Base-by-base conservation (phyloP, 805 yeast species). In the Metschnikowia lachancei region DNA sequence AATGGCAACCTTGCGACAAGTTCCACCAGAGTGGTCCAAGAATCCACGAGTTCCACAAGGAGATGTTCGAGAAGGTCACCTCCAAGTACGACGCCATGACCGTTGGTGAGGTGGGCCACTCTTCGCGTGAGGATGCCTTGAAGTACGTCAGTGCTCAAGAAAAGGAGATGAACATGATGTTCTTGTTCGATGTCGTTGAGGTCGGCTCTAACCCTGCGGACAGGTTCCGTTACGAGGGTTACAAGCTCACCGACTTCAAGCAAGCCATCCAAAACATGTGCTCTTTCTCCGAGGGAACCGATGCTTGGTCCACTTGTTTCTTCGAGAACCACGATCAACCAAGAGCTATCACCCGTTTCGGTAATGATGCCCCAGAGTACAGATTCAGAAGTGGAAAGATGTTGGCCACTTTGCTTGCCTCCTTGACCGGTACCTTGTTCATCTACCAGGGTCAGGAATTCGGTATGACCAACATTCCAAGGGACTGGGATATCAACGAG, bases 401-500 rank as follows among this genome's bases (percentile, higher is more conserved):
- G 57, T 57, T 80, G 50, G 69, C 80, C 14, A 50, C 74, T 39
- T 60, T 80, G 57, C 71, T 74, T 50, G 45, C 68, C 10, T 56
- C 80, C 12, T 67, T 78, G 53, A 73, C 79, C 28, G 83, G 85
- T 39, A 78, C 84, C 12, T 61, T 77, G 45, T 80, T 69, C 62
- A 63, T 80, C 35, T 80, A 78, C 62, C 83, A 80, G 61, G 85
- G 84, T 41, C 85, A 80, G 59, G 85, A 80, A 55, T 64, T 80
- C 49, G 84, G 81, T 28, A 75, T 74, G 76, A 70, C 71, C 43
- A 80, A 80, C 56, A 60, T 77, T 26, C 69, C 77, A 18, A 56
- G 63, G 42, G 56, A 58, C 34, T 78, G 81, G 81, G 65, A 68
- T 17, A 63, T 78, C 44, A 66, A 65, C 16, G 79, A 78, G 56